Conservation (phyloP, 371 early-diverging fungal species). For the Zopfochytrium polystomum region DNA sequence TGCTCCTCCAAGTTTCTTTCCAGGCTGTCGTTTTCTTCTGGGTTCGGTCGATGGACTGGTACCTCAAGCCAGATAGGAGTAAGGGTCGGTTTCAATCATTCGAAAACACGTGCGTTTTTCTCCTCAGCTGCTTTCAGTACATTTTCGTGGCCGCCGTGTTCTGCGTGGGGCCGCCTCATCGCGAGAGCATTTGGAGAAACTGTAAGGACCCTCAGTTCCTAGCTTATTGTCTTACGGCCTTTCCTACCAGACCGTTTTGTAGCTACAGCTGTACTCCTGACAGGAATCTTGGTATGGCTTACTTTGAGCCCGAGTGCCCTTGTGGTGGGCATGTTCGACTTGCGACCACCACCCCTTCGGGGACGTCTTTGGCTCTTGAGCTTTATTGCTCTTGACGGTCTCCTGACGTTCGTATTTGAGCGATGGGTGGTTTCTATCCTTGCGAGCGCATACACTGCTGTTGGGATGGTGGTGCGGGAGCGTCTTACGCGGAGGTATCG, state of each 20-base stretch:
- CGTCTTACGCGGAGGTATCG: background rate
- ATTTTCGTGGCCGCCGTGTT: slow-evolving; percentile 84
- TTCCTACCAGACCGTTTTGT: slow-evolving; percentile 51
- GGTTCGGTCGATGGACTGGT: slow-evolving; percentile 73
- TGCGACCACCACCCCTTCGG: slow-evolving; percentile 51
- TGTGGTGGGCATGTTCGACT: slow-evolving; percentile 51
- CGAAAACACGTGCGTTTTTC: slow-evolving; percentile 89
- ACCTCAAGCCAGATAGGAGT: slow-evolving; percentile 55
- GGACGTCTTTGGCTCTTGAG: slow-evolving; percentile 50
- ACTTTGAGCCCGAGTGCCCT: slow-evolving; percentile 30
- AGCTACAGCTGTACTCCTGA: slow-evolving; percentile 40
- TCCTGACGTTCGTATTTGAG: slow-evolving; percentile 53
- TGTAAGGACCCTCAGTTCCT: too few relatives aligned
- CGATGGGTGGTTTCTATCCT: slow-evolving; percentile 39
- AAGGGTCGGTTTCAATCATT: slow-evolving; percentile 68
- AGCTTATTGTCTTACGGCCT: background rate
- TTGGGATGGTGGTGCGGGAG: background rate
- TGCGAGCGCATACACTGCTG: slow-evolving; percentile 14
- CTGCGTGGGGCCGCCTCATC: slow-evolving; percentile 92
- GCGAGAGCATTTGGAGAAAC: slow-evolving; percentile 77
- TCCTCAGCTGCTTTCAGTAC: slow-evolving; percentile 89
- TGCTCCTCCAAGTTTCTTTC: slow-evolving; percentile 70
- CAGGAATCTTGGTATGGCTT: slow-evolving; percentile 22
- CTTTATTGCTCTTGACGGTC: slow-evolving; percentile 49
- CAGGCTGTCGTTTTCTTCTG: slow-evolving; percentile 71